These are phyloP conservation scores for Aspergillus versicolor DNA, from an alignment of 2,329 filamentous ascomycete species.

Conservation along the genomic window DNA sequence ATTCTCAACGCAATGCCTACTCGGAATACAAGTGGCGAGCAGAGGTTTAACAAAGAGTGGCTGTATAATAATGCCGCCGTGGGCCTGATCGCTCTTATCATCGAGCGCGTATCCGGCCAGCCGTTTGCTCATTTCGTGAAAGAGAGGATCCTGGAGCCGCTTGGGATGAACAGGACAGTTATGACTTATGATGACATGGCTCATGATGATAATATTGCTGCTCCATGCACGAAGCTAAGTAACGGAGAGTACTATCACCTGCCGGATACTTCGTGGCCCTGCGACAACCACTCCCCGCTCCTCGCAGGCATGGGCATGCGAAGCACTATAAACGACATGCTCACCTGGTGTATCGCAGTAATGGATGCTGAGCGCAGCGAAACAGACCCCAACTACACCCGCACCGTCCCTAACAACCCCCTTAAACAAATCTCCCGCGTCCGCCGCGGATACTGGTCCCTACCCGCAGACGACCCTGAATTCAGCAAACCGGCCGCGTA, in stretches of 20 bases:
- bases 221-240: background rate
- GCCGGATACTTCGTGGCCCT: conserved; percentile 8
- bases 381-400: background rate
- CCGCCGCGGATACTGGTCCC: conserved; percentile 18
- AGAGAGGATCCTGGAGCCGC: conserved; percentile 22
- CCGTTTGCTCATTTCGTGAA: conserved; percentile 24
- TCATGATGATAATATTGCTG: conserved; percentile 7
- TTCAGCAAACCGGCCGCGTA: conserved; percentile 18
- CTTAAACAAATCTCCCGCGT: conserved; percentile 19
- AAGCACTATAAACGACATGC: conserved; percentile 24
- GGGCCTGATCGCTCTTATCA: conserved; percentile 21
- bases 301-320: conserved; percentile 18
- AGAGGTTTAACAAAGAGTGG: conserved; percentile 1
- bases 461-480: conserved; percentile 13
- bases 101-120: conserved; percentile 22
- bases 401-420: conserved; percentile 11
- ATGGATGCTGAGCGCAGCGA: conserved; percentile 19
- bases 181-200: conserved; percentile 2
- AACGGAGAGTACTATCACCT: background rate
- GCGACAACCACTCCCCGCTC: conserved; percentile 15
- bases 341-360: conserved; percentile 22
- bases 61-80: conserved; percentile 28
- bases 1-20: background rate
- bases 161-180: conserved; percentile 26
- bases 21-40: background rate